Evolutionary conservation across 129 eudicot genomes (phyloP).

Genomic region (Glebionis coronaria): DNA sequence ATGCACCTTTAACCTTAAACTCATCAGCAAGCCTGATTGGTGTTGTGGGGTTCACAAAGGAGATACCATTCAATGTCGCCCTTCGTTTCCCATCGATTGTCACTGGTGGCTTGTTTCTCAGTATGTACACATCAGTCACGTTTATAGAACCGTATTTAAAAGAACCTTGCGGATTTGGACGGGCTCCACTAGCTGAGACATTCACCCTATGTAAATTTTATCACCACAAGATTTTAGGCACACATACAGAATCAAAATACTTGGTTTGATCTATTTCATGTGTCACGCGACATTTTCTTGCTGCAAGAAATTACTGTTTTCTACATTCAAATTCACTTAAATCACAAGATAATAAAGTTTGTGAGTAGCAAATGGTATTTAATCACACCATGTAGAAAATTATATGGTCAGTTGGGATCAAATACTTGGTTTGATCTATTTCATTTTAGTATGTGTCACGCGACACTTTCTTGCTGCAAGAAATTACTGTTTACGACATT

Average conservation of each 20-base stretch:
- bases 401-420: too few species aligned
- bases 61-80: slow-evolving; percentile 52
- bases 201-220: slow-evolving; percentile 38
- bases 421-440: too few species aligned
- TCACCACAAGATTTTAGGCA: background rate
- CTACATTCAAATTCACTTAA: too few species aligned
- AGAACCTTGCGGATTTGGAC: slow-evolving; percentile 66
- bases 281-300: too few species aligned
- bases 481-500: too few species aligned
- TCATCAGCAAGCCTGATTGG: slow-evolving; percentile 57
- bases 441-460: too few species aligned
- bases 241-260: background rate
- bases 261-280: too few species aligned
- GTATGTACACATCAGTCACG: slow-evolving; percentile 44
- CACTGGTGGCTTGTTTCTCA: slow-evolving; percentile 42
- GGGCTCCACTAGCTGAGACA: slow-evolving; percentile 57
- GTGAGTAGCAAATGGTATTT: too few species aligned
- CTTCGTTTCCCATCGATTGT: slow-evolving; percentile 42
- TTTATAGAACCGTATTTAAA: slow-evolving; percentile 52
- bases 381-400: too few species aligned
- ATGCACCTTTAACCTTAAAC: slow-evolving; percentile 37
- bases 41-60: slow-evolving; percentile 47
- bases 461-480: too few species aligned
- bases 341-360: too few species aligned
- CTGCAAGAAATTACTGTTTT: too few species aligned